Percentiles rank a stretch among this genome's conserved stretches.
Conservation (phyloP, 352 stramenopile genomes). For the Pythium vanterpoolii region DNA sequence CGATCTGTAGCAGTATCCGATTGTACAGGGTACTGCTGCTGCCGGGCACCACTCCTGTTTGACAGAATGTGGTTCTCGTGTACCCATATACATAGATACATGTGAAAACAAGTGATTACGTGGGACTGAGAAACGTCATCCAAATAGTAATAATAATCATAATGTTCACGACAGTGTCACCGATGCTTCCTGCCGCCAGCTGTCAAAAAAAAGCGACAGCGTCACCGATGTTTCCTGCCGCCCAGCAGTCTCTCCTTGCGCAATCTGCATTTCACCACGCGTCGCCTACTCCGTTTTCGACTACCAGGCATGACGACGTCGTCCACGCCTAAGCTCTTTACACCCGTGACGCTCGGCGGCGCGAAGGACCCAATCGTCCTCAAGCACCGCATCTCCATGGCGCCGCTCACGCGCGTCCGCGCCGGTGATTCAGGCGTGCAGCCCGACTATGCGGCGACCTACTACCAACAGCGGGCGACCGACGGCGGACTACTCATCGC, state of each 20-base stretch:
- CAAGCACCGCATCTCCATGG: slow-evolving; percentile 39
- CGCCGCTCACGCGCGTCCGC: slow-evolving; percentile 30
- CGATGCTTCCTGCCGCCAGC: no score
- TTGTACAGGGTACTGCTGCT: no score
- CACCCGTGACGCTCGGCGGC: slow-evolving; percentile 16
- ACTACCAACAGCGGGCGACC: slow-evolving; percentile 22
- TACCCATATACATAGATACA: no score
- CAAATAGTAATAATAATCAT: no score
- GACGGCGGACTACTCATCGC: slow-evolving; percentile 38
- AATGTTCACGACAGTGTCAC: no score
- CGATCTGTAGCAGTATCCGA: no score
- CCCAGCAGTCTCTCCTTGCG: background rate
- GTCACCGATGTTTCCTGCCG: no score
- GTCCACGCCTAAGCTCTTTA: slow-evolving; percentile 21
- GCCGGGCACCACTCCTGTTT: no score
- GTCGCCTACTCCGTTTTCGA: background rate
- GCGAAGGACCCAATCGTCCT: slow-evolving; percentile 2
- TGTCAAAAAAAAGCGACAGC: no score
- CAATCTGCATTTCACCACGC: background rate
- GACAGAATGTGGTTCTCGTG: no score
- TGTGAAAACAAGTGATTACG: no score
- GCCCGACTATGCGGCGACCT: background rate
- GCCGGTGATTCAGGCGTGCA: background rate
- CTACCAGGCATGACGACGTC: background rate
- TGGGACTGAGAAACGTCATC: no score